Conservation (phyloP, 768 basidiomycete genomes). For the Pleurotus giganteus region DNA sequence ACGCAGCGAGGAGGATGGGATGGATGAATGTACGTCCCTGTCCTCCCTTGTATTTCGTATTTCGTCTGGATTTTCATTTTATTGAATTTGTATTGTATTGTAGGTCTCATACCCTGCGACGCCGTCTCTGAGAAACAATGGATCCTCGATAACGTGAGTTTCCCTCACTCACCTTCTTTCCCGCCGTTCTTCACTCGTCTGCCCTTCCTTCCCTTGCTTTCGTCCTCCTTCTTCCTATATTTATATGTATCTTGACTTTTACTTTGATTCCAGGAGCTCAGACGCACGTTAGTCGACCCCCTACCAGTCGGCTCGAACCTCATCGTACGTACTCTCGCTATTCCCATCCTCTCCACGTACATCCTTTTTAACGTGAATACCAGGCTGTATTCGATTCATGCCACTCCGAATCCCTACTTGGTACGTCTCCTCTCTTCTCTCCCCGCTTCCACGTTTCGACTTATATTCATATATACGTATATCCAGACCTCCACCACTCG, state of each 20-base stretch:
- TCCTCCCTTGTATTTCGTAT: neutral
- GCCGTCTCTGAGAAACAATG: constrained; percentile 17
- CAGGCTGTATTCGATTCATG: constrained; percentile 38
- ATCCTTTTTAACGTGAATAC: constrained; percentile 1
- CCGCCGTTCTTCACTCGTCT: neutral
- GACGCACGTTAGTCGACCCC: constrained; percentile 30
- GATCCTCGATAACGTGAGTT: constrained; percentile 36
- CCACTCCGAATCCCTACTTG: constrained; percentile 39
- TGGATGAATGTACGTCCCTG: constrained; percentile 45
- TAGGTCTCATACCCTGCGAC: constrained; percentile 40
- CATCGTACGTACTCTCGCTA: constrained; percentile 26
- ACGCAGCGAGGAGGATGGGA: constrained; percentile 46
- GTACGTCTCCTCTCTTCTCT: constrained; percentile 16
- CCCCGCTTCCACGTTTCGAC: neutral
- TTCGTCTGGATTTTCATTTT: too few species aligned
- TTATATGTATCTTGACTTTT: neutral
- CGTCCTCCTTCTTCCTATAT: neutral
- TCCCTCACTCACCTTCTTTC: neutral
- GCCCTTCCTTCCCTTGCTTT: neutral
- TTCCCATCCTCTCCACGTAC: neutral
- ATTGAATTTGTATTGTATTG: neutral
- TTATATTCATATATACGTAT: neutral
- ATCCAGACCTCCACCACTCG: constrained; percentile 39
- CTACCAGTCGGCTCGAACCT: constrained; percentile 36
- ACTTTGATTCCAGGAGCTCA: constrained; percentile 29